phyloP scores from a whole-genome alignment of 192 early-diverging fungal genomes.

The Coemansia furcata region DNA sequence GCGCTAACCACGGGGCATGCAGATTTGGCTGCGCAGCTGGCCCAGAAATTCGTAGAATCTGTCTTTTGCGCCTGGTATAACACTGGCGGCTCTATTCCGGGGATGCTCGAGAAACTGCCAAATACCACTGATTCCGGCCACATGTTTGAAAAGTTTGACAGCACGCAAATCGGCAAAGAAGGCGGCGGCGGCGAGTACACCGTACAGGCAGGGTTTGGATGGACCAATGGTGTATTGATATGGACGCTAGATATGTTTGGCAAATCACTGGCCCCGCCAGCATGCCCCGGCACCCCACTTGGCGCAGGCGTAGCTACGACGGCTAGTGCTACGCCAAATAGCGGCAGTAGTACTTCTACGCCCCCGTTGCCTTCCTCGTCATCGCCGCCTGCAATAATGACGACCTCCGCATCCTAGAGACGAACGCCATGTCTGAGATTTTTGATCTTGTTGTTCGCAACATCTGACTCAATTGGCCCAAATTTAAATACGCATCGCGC shows the following conservation, averaged over 20 bases:
- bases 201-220: constrained; percentile 72
- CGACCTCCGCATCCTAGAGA: not conserved
- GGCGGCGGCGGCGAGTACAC: constrained; percentile 72
- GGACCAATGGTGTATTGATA: constrained; percentile 73
- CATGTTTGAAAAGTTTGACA: constrained; percentile 77
- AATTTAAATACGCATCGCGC: not conserved
- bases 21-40: constrained; percentile 29
- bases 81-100: constrained; percentile 63
- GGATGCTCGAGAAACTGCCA: constrained; percentile 39
- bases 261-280: constrained; percentile 14
- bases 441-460: not conserved
- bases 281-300: constrained; percentile 15
- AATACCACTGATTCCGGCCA: constrained; percentile 57
- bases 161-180: constrained; percentile 40
- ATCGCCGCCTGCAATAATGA: not conserved
- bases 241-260: constrained; percentile 60
- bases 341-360: not conserved
- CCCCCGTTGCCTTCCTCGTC: not conserved
- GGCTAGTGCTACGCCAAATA: not conserved
- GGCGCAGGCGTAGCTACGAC: not conserved
- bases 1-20: constrained; percentile 26
- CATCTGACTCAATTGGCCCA: not conserved
- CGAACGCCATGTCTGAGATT: not conserved
- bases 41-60: constrained; percentile 55
- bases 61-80: constrained; percentile 69